phyloP scores from a whole-genome alignment of 176 grass and related monocot species.

The Ensete ventricosum region DNA sequence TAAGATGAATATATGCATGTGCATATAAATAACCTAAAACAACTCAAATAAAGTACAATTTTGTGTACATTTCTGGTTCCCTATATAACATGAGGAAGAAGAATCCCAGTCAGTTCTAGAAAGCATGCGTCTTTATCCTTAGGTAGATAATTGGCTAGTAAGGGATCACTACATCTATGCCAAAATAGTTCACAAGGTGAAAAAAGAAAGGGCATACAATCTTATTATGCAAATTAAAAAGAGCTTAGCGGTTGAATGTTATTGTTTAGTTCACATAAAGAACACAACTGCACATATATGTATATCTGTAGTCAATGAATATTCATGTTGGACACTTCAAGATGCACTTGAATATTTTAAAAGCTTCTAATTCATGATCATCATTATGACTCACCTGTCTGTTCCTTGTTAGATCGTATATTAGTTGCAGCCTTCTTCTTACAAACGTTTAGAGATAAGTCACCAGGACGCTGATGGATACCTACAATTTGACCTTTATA shows the following conservation, averaged over 20 bases:
- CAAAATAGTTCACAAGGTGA: neutral
- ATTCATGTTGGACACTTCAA: neutral
- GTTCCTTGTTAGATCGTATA: slow-evolving; percentile 92
- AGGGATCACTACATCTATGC: neutral
- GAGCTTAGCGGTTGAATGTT: neutral
- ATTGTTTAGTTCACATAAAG: neutral
- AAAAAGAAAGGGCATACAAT: neutral
- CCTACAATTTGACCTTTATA: slow-evolving; percentile 98
- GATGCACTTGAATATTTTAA: neutral
- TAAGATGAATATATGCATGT: too few species aligned
- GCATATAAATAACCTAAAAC: too few species aligned
- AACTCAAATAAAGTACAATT: neutral
- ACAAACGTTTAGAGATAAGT: slow-evolving; percentile 92
- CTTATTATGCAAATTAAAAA: neutral
- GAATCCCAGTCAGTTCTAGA: too few species aligned
- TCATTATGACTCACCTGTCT: slow-evolving; percentile 46
- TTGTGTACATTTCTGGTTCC: neutral
- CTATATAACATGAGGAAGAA: neutral
- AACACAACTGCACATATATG: neutral
- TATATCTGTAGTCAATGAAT: neutral
- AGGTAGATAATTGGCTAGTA: neutral
- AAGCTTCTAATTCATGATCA: neutral
- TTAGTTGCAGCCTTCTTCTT: slow-evolving; percentile 99
- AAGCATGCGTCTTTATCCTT: neutral
- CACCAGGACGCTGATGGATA: slow-evolving; percentile 86